phyloP scores from a whole-genome alignment of 2,329 filamentous ascomycete species.

The Aspergillus terreus region DNA sequence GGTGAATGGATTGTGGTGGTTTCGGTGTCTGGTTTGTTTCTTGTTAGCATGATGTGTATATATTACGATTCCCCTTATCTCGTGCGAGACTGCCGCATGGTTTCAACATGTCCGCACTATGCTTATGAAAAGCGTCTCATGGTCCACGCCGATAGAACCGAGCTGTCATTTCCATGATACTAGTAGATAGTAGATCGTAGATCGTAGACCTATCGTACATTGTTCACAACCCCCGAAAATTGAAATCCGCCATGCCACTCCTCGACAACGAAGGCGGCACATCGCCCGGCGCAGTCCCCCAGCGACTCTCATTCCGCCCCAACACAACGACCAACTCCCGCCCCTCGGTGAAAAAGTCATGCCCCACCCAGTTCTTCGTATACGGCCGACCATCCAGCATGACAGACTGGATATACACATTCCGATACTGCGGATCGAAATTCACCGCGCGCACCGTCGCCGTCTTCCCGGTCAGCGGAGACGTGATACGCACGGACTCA shows the following conservation, averaged over 20 bases:
- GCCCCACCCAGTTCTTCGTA: constrained; percentile 62
- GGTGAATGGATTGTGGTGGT: background rate
- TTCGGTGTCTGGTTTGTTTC: background rate
- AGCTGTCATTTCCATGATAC: no score
- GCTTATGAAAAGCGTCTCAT: background rate
- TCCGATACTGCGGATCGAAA: constrained; percentile 55
- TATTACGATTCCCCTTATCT: constrained; percentile 1
- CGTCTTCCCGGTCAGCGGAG: constrained; percentile 56
- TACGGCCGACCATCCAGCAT: constrained; percentile 60
- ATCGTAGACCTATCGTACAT: no score
- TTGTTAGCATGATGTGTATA: background rate
- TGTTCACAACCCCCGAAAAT: no score
- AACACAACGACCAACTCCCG: constrained; percentile 61
- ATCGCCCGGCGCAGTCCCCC: constrained; percentile 60
- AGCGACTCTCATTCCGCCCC: constrained; percentile 59
- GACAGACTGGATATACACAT: constrained; percentile 64
- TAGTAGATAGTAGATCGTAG: no score
- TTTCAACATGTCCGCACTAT: background rate
- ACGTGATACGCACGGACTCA: constrained; percentile 55
- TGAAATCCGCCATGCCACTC: no score
- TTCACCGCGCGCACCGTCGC: constrained; percentile 57
- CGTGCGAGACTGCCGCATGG: background rate
- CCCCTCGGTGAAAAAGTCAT: constrained; percentile 65
- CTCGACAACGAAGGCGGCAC: constrained; percentile 55
- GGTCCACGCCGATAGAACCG: background rate